phyloP scores from a whole-genome alignment of 139 green algal species.

The Microglena sp. region DNA sequence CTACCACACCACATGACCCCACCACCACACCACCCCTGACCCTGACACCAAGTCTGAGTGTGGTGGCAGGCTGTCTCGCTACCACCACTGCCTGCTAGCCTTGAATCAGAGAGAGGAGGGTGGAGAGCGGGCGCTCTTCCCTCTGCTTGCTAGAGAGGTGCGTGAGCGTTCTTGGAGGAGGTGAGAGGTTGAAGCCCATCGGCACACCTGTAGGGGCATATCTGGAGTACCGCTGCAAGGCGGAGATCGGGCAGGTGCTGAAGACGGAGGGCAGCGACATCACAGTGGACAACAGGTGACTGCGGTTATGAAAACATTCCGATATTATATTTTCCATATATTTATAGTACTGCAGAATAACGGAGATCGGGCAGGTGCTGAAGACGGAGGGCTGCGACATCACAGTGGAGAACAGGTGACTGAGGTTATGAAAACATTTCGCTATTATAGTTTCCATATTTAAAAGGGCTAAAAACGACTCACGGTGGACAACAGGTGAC shows the following conservation, averaged over 20 bases:
- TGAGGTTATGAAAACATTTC: no score
- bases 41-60: no score
- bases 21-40: no score
- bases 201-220: conserved; percentile 41
- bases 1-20: no score
- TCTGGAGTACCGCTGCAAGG: conserved; percentile 36
- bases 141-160: conserved; percentile 79
- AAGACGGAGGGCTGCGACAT: conserved; percentile 23
- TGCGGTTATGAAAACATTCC: no score
- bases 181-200: conserved; percentile 78
- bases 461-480: conserved; percentile 24
- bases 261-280: conserved; percentile 23
- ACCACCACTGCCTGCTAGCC: no score
- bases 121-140: conserved; percentile 69
- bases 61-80: no score
- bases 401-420: conserved; percentile 7
- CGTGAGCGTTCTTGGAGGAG: conserved; percentile 65
- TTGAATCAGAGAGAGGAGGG: no score
- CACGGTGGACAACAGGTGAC: conserved; percentile 9
- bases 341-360: conserved; percentile 31
- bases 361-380: conserved; percentile 38
- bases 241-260: conserved; percentile 38
- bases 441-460: no score
- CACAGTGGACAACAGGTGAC: conserved; percentile 8
- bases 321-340: no score